Percentiles rank a stretch among this genome's conserved stretches.
Evolutionary conservation across 1,284 basidiomycete genomes (phyloP).

Genomic region (Apiotrichum mycotoxinovorans): DNA sequence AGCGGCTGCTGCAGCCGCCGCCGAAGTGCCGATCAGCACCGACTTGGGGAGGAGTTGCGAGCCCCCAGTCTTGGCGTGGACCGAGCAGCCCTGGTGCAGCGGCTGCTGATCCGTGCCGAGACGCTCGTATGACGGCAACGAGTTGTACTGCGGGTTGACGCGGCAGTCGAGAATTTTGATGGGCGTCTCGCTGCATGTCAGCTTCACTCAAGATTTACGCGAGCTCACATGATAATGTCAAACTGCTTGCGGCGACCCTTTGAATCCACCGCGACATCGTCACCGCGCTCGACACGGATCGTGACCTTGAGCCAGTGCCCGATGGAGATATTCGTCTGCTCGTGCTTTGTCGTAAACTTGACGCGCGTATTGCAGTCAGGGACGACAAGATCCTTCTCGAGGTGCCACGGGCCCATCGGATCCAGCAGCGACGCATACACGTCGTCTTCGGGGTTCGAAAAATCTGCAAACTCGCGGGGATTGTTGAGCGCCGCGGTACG

Average conservation of each 20-base stretch:
- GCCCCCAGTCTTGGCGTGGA: constrained; percentile 28
- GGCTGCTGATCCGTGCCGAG: constrained; percentile 7
- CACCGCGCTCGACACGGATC: constrained; percentile 78
- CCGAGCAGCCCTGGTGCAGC: constrained; percentile 26
- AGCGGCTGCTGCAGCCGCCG: background rate
- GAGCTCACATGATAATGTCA: constrained; percentile 72
- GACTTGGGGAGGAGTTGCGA: background rate
- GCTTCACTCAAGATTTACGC: background rate
- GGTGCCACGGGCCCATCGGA: constrained; percentile 57
- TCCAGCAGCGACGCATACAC: constrained; percentile 53
- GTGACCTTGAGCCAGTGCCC: constrained; percentile 77
- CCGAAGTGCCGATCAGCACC: constrained; percentile 3
- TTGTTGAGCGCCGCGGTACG: constrained; percentile 41
- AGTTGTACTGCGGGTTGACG: constrained; percentile 71
- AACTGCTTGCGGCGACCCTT: constrained; percentile 72
- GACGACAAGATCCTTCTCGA: constrained; percentile 51
- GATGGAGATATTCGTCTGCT: constrained; percentile 72
- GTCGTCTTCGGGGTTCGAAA: constrained; percentile 47
- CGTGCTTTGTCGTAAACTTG: constrained; percentile 78
- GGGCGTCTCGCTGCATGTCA: constrained; percentile 45
- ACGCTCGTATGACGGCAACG: constrained; percentile 59
- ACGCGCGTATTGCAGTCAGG: constrained; percentile 56
- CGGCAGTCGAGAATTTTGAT: constrained; percentile 58
- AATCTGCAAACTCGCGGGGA: constrained; percentile 45
- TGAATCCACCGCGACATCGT: constrained; percentile 61